A percentile compares a stretch with the other conserved stretches of the same genome.
phyloP scores from a whole-genome alignment of 129 eudicot species.

The carrot (Daucus carota) region DH1_v3.0 NC_030383.2:10228001-10228500 shows the following conservation, averaged over 20 bases:
- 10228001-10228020: neutral
- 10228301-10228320: conserved; percentile 19
- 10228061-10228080: conserved; percentile 69
- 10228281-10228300: conserved; percentile 50
- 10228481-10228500: conserved; percentile 73
- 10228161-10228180: conserved; percentile 80
- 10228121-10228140: conserved; percentile 53
- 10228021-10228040: neutral
- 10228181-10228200: conserved; percentile 72
- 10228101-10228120: conserved; percentile 96
- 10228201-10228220: conserved; percentile 58
- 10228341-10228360: conserved; percentile 33
- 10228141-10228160: neutral
- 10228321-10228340: conserved; percentile 58
- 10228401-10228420: conserved; percentile 57
- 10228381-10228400: conserved; percentile 17
- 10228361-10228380: conserved; percentile 71
- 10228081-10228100: conserved; percentile 87
- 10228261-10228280: neutral
- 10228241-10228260: conserved; percentile 37
- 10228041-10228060: conserved; percentile 14
- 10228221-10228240: conserved; percentile 87
- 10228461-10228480: neutral
- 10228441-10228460: too few relatives aligned
- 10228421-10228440: too few relatives aligned